Conservation (phyloP, 2,329 filamentous ascomycete genomes). For the Penicillium sp. region DNA sequence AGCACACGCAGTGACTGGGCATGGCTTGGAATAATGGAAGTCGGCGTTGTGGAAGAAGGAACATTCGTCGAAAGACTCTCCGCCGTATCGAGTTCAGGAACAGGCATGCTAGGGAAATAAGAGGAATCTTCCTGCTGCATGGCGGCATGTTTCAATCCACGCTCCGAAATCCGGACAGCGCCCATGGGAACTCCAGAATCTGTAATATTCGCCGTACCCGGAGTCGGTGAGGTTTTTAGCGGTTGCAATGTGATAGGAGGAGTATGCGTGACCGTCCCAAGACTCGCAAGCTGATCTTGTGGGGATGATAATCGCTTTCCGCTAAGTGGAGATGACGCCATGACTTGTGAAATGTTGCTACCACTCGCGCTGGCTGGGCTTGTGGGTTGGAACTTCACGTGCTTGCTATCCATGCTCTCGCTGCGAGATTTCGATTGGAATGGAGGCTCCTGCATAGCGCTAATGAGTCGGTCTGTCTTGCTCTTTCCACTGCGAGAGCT, state of each 20-base stretch:
- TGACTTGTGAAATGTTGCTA: neutral
- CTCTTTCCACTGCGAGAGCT: conserved; percentile 42
- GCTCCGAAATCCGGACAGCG: conserved; percentile 34
- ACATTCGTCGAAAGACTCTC: conserved; percentile 7
- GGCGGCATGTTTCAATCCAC: conserved; percentile 15
- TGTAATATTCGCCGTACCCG: conserved; percentile 35
- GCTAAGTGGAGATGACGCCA: conserved; percentile 9
- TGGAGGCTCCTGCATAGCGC: conserved; percentile 46
- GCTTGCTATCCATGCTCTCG: conserved; percentile 13
- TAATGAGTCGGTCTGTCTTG: conserved; percentile 47
- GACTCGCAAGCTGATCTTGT: conserved; percentile 16
- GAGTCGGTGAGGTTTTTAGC: conserved; percentile 25
- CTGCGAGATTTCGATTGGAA: conserved; percentile 18
- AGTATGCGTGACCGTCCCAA: conserved; percentile 20
- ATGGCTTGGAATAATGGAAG: neutral
- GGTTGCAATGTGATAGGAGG: conserved; percentile 20
- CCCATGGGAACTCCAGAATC: conserved; percentile 40
- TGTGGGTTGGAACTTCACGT: neutral
- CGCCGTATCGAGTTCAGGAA: neutral
- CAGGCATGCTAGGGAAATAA: conserved; percentile 21
- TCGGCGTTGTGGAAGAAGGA: conserved; percentile 13
- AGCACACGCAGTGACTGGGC: conserved; percentile 56
- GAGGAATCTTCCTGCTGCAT: conserved; percentile 15
- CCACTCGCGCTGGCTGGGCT: conserved; percentile 11
- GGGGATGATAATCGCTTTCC: conserved; percentile 3